Evolutionary conservation across 441 rosid species (phyloP).

Genomic region (Viola pubescens): DNA sequence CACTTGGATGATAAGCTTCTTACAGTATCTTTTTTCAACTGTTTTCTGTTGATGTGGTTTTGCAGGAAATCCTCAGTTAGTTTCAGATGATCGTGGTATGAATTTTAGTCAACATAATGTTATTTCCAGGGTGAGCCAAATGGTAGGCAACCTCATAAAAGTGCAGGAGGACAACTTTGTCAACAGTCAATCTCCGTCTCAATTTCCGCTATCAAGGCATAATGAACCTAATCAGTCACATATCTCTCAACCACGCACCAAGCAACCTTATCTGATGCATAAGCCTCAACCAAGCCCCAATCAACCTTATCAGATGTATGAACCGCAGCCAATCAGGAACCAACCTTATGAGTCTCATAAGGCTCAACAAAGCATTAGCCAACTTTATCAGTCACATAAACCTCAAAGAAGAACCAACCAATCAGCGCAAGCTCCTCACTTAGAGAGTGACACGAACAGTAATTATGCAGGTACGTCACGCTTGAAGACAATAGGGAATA

Average conservation of each 20-base stretch:
- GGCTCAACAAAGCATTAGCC: no score
- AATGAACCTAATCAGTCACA: conserved; percentile 18
- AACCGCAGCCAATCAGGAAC: no score
- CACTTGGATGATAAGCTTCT: not conserved
- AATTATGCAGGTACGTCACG: no score
- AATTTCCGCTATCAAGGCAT: conserved; percentile 12
- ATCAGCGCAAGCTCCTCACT: no score
- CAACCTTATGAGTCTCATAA: not conserved
- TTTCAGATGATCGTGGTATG: no score
- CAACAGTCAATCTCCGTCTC: conserved; percentile 5
- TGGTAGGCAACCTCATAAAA: no score
- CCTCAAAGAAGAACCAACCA: no score
- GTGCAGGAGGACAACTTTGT: not conserved
- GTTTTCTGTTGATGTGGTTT: not conserved
- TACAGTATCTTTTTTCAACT: not conserved
- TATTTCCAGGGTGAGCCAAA: no score
- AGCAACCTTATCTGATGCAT: conserved; percentile 12
- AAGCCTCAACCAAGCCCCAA: conserved; percentile 12
- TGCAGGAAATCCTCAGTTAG: no score
- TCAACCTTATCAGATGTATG: not conserved
- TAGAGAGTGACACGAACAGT: not conserved
- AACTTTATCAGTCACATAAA: no score
- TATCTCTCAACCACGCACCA: conserved; percentile 15
- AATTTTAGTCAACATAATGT: no score
- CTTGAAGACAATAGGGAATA: no score